A percentile compares a stretch with the other conserved stretches of the same genome.
Conservation (phyloP, 1,284 basidiomycete species). For the Tetrapyrgos nigripes region DNA sequence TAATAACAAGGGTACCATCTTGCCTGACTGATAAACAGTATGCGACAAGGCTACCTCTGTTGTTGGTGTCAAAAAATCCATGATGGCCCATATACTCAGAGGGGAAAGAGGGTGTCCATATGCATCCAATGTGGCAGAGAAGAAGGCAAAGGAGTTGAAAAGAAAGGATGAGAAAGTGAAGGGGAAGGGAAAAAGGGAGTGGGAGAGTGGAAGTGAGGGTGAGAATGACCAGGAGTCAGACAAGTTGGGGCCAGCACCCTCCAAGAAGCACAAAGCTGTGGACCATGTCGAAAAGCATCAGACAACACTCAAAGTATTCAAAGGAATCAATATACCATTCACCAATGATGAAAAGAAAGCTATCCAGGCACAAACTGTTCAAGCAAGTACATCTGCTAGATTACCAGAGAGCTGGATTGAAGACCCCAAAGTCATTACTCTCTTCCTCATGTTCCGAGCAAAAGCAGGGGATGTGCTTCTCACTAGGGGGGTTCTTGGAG, state of each 20-base stretch:
- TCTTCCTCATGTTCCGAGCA: constrained; percentile 18
- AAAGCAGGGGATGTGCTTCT: constrained; percentile 14
- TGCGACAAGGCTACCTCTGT: neutral
- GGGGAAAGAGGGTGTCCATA: neutral
- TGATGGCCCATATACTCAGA: neutral
- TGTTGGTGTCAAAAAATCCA: neutral
- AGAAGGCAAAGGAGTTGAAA: neutral
- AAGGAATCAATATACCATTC: constrained; percentile 5
- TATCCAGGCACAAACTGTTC: constrained; percentile 3
- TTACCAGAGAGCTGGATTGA: constrained; percentile 10
- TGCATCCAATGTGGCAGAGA: neutral
- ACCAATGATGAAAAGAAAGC: neutral
- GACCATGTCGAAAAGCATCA: constrained; percentile 7
- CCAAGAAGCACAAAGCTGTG: constrained; percentile 11
- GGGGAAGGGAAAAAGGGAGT: neutral
- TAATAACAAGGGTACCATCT: neutral
- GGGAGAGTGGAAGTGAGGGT: neutral
- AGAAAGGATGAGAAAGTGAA: neutral
- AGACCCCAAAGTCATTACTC: constrained; percentile 14
- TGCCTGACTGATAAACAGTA: neutral
- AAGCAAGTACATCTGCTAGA: constrained; percentile 7
- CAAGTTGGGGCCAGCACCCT: neutral
- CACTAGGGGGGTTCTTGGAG: constrained; percentile 8
- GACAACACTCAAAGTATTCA: constrained; percentile 12
- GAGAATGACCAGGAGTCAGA: neutral